phyloP scores from a whole-genome alignment of 1,284 basidiomycete genomes.

The Tylopilus sp. region DNA sequence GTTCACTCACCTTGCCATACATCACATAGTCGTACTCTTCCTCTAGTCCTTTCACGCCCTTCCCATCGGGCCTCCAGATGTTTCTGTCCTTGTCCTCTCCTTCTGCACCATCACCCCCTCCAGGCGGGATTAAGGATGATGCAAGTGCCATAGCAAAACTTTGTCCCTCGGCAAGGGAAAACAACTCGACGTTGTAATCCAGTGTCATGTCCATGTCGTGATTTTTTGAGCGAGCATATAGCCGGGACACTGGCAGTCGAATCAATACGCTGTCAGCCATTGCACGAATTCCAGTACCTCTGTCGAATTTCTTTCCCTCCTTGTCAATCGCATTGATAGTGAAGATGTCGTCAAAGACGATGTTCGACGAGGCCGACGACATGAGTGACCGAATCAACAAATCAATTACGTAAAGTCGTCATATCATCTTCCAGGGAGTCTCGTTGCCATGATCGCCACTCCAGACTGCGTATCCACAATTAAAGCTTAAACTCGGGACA shows the following conservation, averaged over 20 bases:
- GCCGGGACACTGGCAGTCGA: conserved; percentile 63
- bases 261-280: conserved; percentile 2
- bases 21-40: conserved; percentile 99
- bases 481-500: conserved; percentile 31
- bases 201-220: conserved; percentile 86
- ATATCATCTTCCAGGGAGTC: too few species aligned
- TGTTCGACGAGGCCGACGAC: conserved; percentile 62
- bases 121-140: conserved; percentile 70
- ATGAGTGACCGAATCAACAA: too few species aligned
- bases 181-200: conserved; percentile 88
- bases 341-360: conserved; percentile 89
- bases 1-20: conserved; percentile 83
- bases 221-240: conserved; percentile 80
- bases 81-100: conserved; percentile 69
- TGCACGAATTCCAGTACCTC: conserved; percentile 56
- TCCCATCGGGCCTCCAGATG: conserved; percentile 86
- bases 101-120: conserved; percentile 41
- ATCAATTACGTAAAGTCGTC: too few species aligned
- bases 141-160: conserved; percentile 84
- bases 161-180: conserved; percentile 65
- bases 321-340: conserved; percentile 79
- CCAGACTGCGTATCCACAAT: conserved; percentile 34
- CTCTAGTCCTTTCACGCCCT: conserved; percentile 81
- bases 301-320: conserved; percentile 95
- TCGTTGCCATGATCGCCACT: conserved; percentile 47